Evolutionary conservation across 345 rosid species (phyloP), one percentile per base, ranked within the genome.

Genomic region (Odontarrhena argentea): DNA sequence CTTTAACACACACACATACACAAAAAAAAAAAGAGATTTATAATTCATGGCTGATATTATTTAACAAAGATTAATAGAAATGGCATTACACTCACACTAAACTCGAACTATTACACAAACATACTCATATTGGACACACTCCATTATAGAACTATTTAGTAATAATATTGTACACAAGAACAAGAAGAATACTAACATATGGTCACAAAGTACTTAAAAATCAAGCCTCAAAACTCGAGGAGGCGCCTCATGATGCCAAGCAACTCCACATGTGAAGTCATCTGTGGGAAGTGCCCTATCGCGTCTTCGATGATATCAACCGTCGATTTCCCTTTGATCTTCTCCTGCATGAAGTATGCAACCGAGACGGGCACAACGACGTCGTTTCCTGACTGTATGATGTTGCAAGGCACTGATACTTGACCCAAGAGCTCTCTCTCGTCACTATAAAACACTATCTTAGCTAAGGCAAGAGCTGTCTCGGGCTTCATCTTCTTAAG

Each of bases 231-330:
- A 79, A 76, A 63, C 37, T 79, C 84, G 15, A 89, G 64, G 37
- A 79, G 80, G 6, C 76, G 61, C 25, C 48, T 62, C 2, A 89
- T 74, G 47, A 87, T 70, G 30, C 69, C 55, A 59, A 89, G 74
- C 18, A 89, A 75, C 51, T 82, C 78, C 5, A 60, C 28, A 62
- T 73, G 89, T 8, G 87, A 87, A 3, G 94, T 89, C 48, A 87
- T 67, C n/a, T 89, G 96, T 2, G 96, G 96, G 42, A 77, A 84
- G 70, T 89, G 96, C 1, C 96, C 94, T 4, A 59, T 18, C 7
- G 74, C 60, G 1, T 87, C 76, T 14, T 68, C 65, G 0, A 89
- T 69, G 2, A 83, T 77, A 46, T 84, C 89, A 60, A 89, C 86
- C 8, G 86, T 82, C 1, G 88, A 61, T 55, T 76, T 66, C 37